Evolutionary conservation across 2,329 filamentous ascomycete genomes (phyloP), one percentile per base, ranked within the genome.

Genomic region (Nakataea oryzae): DNA sequence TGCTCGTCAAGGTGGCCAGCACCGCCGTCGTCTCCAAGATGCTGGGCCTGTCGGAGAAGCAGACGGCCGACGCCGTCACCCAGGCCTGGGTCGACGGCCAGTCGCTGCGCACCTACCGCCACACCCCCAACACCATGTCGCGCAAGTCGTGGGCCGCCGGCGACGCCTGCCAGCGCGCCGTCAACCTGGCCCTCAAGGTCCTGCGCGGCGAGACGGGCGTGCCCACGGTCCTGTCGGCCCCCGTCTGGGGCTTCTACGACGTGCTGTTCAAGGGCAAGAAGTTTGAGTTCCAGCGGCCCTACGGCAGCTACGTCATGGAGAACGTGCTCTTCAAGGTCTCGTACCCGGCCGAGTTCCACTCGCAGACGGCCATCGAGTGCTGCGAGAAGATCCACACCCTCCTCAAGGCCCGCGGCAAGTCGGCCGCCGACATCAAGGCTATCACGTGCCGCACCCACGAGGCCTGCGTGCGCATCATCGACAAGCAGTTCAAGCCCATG

Each of bases 401-500:
- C 76, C 86, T 99, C 66, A 88, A 89, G 76, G 81, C 85, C 55
- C 80, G 89, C 80, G 93, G 92, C 79, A 96, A 97, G 84, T 90
- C 88, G 61, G 92, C 93, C 63, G 89, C 88, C 69, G 93, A 99
- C 76, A 96, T 99, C 81, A 93, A 96, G 81, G 84, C 84, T 65
- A 86, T 99, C 71, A 92, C 89, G 69, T 96, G 93, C 86, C 89
- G 95, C 70, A 99, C 95, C 11, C 95, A 99, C 80, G 95, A 99
- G 79, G 95, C 95, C 63, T 97, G 95, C 81, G 86, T 99, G 74
- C 92, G 95, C 71, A 99, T 99, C 79, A 99, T 99, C 72, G 95
- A 99, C 85, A 99, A 99, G 85, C 95, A 99, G 80, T 96, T 96
- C 85, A 97, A 97, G 85, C 88, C 93, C 70, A 96, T 99, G 91